Evolutionary conservation across 2,329 filamentous ascomycete genomes (phyloP).

Genomic region (Monilinia aucupariae): DNA sequence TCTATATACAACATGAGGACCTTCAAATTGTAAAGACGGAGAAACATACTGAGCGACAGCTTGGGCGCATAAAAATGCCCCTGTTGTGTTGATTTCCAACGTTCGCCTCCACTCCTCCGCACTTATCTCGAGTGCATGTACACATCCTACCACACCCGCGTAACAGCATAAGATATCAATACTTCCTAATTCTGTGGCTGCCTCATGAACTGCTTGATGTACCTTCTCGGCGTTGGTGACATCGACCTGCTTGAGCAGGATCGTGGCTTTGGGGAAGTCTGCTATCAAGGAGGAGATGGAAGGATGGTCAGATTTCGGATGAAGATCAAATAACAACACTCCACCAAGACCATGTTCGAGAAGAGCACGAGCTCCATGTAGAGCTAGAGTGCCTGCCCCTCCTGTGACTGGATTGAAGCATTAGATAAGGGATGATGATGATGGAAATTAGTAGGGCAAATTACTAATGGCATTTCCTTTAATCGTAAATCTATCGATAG

Average conservation of each 20-base stretch:
- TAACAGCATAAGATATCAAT: conserved; percentile 52
- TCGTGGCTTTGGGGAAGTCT: conserved; percentile 50
- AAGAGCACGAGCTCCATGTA: conserved; percentile 53
- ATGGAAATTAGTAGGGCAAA: neutral
- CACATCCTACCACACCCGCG: conserved; percentile 62
- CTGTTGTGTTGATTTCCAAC: conserved; percentile 67
- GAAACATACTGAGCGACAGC: conserved; percentile 50
- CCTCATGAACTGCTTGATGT: conserved; percentile 39
- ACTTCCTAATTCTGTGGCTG: conserved; percentile 42
- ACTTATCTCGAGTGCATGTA: conserved; percentile 54
- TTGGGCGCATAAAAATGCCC: conserved; percentile 64
- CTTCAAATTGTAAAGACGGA: rapidly evolving
- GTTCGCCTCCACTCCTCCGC: conserved; percentile 56
- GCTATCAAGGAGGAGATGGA: conserved; percentile 43
- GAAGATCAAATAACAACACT: conserved; percentile 53
- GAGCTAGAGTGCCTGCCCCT: conserved; percentile 58
- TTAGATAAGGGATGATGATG: neutral
- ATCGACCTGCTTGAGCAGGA: conserved; percentile 50
- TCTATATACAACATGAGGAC: neutral
- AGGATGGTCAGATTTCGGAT: conserved; percentile 41
- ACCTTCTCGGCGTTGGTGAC: conserved; percentile 51
- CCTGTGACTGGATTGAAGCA: conserved; percentile 47
- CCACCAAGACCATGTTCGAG: conserved; percentile 61
- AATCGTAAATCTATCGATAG: conserved; percentile 4
- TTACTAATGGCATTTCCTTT: conserved; percentile 16